Base-by-base conservation (phyloP, 179 eudicot species). In the Monotropa hypopitys region DNA sequence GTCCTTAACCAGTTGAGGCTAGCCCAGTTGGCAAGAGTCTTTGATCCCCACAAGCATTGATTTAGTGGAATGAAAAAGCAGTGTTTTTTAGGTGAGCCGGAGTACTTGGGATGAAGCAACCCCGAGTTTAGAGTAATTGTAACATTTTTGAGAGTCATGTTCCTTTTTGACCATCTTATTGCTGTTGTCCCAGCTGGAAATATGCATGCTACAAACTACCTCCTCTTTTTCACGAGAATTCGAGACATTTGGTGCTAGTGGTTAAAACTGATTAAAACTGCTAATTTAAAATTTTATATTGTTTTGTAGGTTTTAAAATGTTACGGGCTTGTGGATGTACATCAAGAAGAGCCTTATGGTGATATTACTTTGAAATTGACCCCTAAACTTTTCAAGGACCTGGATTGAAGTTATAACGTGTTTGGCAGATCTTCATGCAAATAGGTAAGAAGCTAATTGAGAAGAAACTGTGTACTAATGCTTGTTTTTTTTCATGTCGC, bases 281-380 rank as follows among this genome's bases (percentile, higher is more conserved):
- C n/a, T 23, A 16, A 16, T n/a, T n/a, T n/a, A n/a, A n/a, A n/a
- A n/a, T 50, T 10, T 18, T 23, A 56, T 70, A 2, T 75, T 28
- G 21, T 8, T 16, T 11, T 77, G 15, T 72, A 94, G 98, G 94
- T 88, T 70, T 81, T 94, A 83, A 87, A 88, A 78, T 65, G 57
- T 78, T 63, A 42, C 65, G 91, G 85, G 53, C 78, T 83, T 70
- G 86, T 92, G 21, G 93, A 89, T 74, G 84, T 86, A 26, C 82
- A 85, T 45, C 97, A 94, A 83, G 88, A 87, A 20, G 91, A 88
- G 50, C 86, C 97, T 3, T 94, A 87, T 65, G 91, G 86, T 40
- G 92, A 90, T 82, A 90, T 94, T 23, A 80, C 72, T 50, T 61
- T 94, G 83, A 86, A 72, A 81, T 79, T 90, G 84, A 86, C 87